Evolutionary conservation across 305 asterid species (phyloP).

Genomic region (Withania somnifera): DNA sequence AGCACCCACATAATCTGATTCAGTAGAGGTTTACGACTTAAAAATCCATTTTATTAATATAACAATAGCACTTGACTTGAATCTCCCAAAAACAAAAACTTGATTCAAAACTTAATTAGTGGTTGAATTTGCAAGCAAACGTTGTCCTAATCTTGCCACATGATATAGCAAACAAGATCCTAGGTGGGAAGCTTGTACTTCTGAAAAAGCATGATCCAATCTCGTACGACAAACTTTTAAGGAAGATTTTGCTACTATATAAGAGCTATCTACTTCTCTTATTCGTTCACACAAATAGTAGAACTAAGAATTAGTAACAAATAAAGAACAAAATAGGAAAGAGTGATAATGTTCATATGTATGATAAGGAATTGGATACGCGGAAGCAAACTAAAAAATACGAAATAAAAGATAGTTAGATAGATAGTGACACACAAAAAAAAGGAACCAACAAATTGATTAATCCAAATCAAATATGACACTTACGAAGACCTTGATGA

Average conservation of each 20-base stretch:
- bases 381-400: too few species aligned
- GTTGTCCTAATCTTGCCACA: neutral
- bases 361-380: too few species aligned
- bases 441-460: too few species aligned
- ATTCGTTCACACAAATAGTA: neutral
- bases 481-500: too few species aligned
- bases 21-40: neutral
- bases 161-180: neutral
- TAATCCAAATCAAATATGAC: too few species aligned
- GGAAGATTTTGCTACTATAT: neutral
- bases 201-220: neutral
- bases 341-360: neutral
- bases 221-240: neutral
- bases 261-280: neutral
- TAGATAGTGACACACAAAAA: too few species aligned
- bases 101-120: neutral
- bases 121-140: neutral
- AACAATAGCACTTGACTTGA: neutral
- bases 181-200: neutral
- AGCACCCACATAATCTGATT: neutral
- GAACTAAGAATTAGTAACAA: neutral
- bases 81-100: neutral
- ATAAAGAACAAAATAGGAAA: neutral
- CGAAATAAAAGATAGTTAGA: too few species aligned
- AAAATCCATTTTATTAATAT: neutral